Conservation (phyloP, 2,329 filamentous ascomycete genomes). For the Epichloe hybrida region DNA sequence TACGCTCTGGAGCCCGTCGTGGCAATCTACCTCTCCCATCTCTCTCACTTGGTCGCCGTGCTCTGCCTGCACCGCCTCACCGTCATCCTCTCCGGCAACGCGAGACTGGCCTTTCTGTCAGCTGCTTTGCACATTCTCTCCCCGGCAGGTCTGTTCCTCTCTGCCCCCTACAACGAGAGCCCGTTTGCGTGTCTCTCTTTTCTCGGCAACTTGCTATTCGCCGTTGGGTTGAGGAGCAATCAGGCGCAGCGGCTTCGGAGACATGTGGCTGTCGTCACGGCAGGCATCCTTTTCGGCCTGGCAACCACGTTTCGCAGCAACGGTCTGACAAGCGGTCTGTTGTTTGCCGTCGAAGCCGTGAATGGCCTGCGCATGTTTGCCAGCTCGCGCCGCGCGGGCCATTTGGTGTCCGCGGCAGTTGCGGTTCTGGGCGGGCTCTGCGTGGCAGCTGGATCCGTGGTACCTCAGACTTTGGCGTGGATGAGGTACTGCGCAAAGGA, state of each 20-base stretch:
- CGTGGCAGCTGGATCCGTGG: slow-evolving; percentile 51
- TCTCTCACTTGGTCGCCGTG: slow-evolving; percentile 65
- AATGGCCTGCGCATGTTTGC: slow-evolving; percentile 18
- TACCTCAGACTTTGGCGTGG: slow-evolving; percentile 69
- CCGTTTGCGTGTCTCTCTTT: slow-evolving; percentile 69
- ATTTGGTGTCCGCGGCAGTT: slow-evolving; percentile 39
- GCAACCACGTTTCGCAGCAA: slow-evolving; percentile 72
- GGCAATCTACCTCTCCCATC: slow-evolving; percentile 54
- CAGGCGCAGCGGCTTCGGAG: slow-evolving; percentile 12
- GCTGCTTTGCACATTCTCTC: slow-evolving; percentile 69
- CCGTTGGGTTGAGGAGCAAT: slow-evolving; percentile 26
- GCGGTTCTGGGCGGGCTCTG: slow-evolving; percentile 53
- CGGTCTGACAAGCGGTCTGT: slow-evolving; percentile 66
- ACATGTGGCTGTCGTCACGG: slow-evolving; percentile 40
- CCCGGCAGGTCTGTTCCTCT: slow-evolving; percentile 80
- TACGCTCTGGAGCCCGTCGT: slow-evolving; percentile 30
- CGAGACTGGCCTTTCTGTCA: slow-evolving; percentile 51
- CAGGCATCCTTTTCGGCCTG: slow-evolving; percentile 57
- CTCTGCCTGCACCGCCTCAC: slow-evolving; percentile 58
- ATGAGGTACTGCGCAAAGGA: slow-evolving; percentile 45
- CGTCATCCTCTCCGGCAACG: slow-evolving; percentile 35
- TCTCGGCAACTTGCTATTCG: slow-evolving; percentile 56
- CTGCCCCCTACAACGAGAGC: slow-evolving; percentile 73
- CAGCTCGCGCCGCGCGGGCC: slow-evolving; percentile 16
- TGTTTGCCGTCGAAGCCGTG: slow-evolving; percentile 53